Percentiles rank a stretch among this genome's conserved stretches.
Evolutionary conservation across 1,139 yeast genomes (phyloP).

Genomic region (Pichia sp.): DNA sequence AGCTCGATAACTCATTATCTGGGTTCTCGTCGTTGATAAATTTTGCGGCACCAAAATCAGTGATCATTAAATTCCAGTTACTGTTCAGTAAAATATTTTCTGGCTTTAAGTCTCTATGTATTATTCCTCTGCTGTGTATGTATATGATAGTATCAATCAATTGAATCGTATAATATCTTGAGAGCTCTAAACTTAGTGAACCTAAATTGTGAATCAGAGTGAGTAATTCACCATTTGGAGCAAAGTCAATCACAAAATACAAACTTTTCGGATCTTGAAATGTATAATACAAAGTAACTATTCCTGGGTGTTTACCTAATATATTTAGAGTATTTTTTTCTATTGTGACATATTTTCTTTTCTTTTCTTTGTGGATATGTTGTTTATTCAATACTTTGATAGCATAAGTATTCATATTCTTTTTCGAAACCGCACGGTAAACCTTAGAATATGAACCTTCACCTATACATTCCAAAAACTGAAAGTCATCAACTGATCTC

Average conservation of each 20-base stretch:
- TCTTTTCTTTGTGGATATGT: conserved; percentile 90
- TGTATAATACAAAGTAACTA: conserved; percentile 82
- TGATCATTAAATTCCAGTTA: conserved; percentile 60
- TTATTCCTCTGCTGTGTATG: conserved; percentile 69
- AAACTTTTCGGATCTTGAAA: conserved; percentile 86
- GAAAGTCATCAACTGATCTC: conserved; percentile 75
- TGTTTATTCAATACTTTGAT: conserved; percentile 86
- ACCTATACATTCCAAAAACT: conserved; percentile 80
- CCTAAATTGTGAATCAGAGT: conserved; percentile 71
- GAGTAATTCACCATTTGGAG: conserved; percentile 86
- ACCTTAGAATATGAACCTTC: conserved; percentile 97
- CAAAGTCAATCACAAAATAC: conserved; percentile 88
- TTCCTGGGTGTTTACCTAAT: conserved; percentile 79
- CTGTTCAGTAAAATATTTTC: conserved; percentile 64
- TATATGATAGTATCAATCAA: conserved; percentile 57
- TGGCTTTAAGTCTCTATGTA: conserved; percentile 77
- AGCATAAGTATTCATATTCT: conserved; percentile 71
- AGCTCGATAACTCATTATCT: conserved; percentile 11
- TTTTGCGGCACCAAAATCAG: conserved; percentile 79
- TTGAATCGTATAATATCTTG: conserved; percentile 64
- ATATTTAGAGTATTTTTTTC: conserved; percentile 89
- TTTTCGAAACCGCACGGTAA: conserved; percentile 73
- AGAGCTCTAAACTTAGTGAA: conserved; percentile 68
- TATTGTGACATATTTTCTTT: conserved; percentile 91
- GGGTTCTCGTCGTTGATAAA: conserved; percentile 28